These are phyloP conservation scores for Davidsoniella eucalypti DNA, from an alignment of 2,329 filamentous ascomycete genomes.

Conservation along the genomic window DNA sequence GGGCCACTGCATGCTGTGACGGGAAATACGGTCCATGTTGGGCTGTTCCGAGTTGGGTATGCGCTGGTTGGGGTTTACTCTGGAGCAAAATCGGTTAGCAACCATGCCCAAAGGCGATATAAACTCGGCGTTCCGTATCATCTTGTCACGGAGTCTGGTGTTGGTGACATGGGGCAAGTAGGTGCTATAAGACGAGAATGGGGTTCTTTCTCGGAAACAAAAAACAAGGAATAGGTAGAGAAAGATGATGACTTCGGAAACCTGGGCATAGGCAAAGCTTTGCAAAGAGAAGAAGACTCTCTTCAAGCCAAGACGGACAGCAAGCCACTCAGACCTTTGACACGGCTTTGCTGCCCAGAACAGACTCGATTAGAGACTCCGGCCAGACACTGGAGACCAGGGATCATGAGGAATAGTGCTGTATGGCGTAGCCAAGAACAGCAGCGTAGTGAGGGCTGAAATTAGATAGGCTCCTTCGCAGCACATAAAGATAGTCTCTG, in stretches of 20 bases:
- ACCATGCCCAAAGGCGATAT: constrained; percentile 1
- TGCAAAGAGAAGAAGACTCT: background rate
- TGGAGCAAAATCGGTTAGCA: constrained; percentile 7
- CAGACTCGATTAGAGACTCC: background rate
- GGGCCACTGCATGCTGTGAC: constrained; percentile 13
- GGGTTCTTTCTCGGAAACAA: too few relatives aligned
- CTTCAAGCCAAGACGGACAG: too few relatives aligned
- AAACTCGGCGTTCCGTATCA: background rate
- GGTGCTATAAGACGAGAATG: background rate
- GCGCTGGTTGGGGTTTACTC: constrained; percentile 4
- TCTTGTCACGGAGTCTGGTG: too few relatives aligned
- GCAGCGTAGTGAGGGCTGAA: too few relatives aligned
- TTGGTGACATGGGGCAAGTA: background rate
- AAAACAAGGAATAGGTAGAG: background rate
- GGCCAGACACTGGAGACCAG: background rate
- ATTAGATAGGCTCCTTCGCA: too few relatives aligned
- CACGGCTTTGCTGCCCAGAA: background rate
- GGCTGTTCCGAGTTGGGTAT: background rate
- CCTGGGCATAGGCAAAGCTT: background rate
- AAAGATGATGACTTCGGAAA: background rate
- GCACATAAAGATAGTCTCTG: background rate
- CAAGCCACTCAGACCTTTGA: background rate
- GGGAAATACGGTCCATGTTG: constrained; percentile 2
- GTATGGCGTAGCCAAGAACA: too few relatives aligned
- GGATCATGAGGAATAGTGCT: background rate